Base-by-base conservation (phyloP, 106 monocot genomes). In the Agapanthus africanus region DNA sequence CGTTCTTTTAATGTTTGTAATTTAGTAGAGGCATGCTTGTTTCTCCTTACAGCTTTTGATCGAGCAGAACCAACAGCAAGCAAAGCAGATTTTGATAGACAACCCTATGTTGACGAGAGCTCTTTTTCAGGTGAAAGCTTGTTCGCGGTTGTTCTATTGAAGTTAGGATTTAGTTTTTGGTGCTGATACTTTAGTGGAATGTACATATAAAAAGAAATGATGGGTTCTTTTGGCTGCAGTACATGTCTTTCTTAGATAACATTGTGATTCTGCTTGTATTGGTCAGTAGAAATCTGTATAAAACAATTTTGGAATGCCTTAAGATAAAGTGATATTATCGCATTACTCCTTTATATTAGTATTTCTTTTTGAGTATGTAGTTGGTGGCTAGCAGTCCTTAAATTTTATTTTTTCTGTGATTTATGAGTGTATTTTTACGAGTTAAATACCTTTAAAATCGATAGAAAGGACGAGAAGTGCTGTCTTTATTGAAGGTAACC, bases 101-200 rank as follows among this genome's bases (percentile, higher is more conserved):
- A 66, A 66, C 66, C 42, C 40, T 66, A 18, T 16, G 14, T 33
- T 66, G 40, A 44, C 90, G 31, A 80, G 73, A 52, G 73, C 78
- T 15, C 83, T 90, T 14, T 86, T 85, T 34, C 83, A 90, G 78
- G 85, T 90, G 35, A 19, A 19, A 37, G 35, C 47, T 11, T 52
- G 50, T 18, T 22, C 23, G 18, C 21, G 42, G 47, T 31, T 68
- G 47, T n/a, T 30, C 37, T 68, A 49, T 27, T 61, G 61, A 61
- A 36, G 61, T 61, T 61, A 35, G 33, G 61, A 36, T 61, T 41
- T 41, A 23, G 13, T 66, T 64, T 39, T 1, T 64, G 37, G 2
- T 64, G 64, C 15, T 39, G 64, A 41, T 33, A 41, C 15, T 66
- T 44, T 40, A 14, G 28, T 66, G n/a, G n/a, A n/a, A 19, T 18